phyloP scores from a whole-genome alignment of 164 flowering plant species.

The Pachysandra terminalis region DNA sequence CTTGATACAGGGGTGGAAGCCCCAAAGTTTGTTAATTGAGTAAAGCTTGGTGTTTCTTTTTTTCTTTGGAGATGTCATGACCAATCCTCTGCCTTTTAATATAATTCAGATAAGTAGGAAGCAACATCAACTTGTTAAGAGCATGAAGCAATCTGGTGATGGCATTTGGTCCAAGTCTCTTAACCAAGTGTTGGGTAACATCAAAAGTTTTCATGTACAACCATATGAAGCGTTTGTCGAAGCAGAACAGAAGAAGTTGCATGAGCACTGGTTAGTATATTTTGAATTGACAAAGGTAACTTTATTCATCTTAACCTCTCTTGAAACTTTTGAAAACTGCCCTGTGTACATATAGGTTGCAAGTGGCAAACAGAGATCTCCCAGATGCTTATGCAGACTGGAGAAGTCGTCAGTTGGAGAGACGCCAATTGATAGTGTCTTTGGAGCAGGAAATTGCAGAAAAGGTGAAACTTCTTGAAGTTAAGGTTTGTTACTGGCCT shows the following conservation, averaged over 20 bases:
- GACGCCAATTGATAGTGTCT: slow-evolving; percentile 28
- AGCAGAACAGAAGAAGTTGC: slow-evolving; percentile 76
- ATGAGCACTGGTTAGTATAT: slow-evolving; percentile 66
- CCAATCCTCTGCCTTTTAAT: slow-evolving; percentile 9
- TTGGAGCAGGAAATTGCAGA: slow-evolving; percentile 51
- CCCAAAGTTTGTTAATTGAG: neutral
- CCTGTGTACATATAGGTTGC: slow-evolving; percentile 41
- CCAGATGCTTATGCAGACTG: slow-evolving; percentile 54
- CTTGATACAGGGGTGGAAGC: neutral
- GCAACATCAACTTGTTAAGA: slow-evolving; percentile 73
- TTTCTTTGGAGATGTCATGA: neutral
- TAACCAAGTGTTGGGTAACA: slow-evolving; percentile 61
- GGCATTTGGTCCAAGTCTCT: slow-evolving; percentile 63
- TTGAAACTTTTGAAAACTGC: neutral
- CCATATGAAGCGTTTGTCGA: slow-evolving; percentile 73
- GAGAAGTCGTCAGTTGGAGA: slow-evolving; percentile 34
- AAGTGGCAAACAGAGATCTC: slow-evolving; percentile 52
- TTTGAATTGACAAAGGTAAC: neutral
- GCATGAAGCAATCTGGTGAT: slow-evolving; percentile 62
- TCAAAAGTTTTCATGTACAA: slow-evolving; percentile 52
- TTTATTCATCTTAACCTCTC: neutral
- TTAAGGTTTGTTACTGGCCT: slow-evolving; percentile 37
- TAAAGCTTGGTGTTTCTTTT: neutral
- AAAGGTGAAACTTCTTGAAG: slow-evolving; percentile 20
- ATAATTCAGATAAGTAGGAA: slow-evolving; percentile 64